Base-by-base conservation (phyloP, 2,329 filamentous ascomycete species). In the Ophiostoma piceae region DNA sequence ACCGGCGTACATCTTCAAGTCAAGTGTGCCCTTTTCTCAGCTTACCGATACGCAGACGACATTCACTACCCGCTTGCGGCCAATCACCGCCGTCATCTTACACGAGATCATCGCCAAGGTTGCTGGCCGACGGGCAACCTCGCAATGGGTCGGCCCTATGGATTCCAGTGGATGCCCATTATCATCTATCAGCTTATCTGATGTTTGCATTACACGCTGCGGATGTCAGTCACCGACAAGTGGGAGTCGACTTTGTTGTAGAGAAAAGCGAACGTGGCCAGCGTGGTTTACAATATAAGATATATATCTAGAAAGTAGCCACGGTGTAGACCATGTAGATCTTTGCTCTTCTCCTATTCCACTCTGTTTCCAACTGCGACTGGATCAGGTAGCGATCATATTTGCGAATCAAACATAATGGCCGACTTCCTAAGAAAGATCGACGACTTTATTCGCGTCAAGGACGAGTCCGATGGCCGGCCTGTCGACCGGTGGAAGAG, bases 401-500 rank as follows among this genome's bases (percentile, higher is more conserved):
- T 22, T 19, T 6, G 6, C 47, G 16, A 19, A 22, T 3, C n/a
- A n/a, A 51, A n/a, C 19, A 51, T 3, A 51, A 51, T 51, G 47
- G 16, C 47, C 4, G 8, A 16, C 16, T 51, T 51, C 47, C 19
- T 51, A 16, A 19, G 19, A 19, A 51, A 51, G 6, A 51, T 51
- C 16, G 47, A n/a, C 47, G 47, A n/a, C 47, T 51, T 51, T 7
- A 22, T 51, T 7, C 47, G 47, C 8, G 7, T 51, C 16, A 51
- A 51, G 47, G 47, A 51, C 16, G 47, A 51, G 47, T 51, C 47
- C 47, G 47, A 51, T 22, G 47, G 47, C 19, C 47, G 47, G 6
- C 47, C 47, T 22, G 47, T 51, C 47, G 47, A 51, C 47, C 47
- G 47, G 16, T 51, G 47, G 47, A 51, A 51, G 47, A 51, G 47